Conservation (phyloP, 140 eudicot species). For the Anethum foeniculum region DNA sequence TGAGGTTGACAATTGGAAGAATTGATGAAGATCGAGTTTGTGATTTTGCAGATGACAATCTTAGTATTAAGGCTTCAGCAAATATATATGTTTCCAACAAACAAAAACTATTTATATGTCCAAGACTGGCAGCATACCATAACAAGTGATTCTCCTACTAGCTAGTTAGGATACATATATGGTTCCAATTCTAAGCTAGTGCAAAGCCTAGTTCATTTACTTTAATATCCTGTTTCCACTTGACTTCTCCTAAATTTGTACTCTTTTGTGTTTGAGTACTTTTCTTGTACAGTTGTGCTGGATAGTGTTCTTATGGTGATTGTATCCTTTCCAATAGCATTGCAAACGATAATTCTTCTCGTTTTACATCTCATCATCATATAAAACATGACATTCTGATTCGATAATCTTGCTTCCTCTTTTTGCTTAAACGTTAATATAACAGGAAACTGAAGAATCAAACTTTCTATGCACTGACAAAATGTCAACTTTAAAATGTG, state of each 20-base stretch:
- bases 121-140: neutral
- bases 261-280: neutral
- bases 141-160: neutral
- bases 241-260: too few relatives aligned
- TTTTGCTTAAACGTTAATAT: too few relatives aligned
- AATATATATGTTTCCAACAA: neutral
- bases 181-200: neutral
- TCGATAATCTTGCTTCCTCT: too few relatives aligned
- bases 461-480: too few relatives aligned
- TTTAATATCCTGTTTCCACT: neutral
- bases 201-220: neutral
- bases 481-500: too few relatives aligned
- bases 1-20: conserved; percentile 16
- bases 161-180: neutral
- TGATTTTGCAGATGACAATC: conserved; percentile 14
- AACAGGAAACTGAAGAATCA: too few relatives aligned
- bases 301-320: neutral
- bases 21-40: conserved; percentile 27
- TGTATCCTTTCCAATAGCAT: too few relatives aligned
- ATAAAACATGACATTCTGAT: too few relatives aligned
- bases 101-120: neutral
- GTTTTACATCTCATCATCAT: too few relatives aligned
- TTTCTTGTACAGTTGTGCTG: neutral
- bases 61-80: neutral
- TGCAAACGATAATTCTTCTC: too few relatives aligned